A percentile compares a stretch with the other conserved stretches of the same genome.
Conservation (phyloP, 306 rosid species). For the Rosa persica region DNA sequence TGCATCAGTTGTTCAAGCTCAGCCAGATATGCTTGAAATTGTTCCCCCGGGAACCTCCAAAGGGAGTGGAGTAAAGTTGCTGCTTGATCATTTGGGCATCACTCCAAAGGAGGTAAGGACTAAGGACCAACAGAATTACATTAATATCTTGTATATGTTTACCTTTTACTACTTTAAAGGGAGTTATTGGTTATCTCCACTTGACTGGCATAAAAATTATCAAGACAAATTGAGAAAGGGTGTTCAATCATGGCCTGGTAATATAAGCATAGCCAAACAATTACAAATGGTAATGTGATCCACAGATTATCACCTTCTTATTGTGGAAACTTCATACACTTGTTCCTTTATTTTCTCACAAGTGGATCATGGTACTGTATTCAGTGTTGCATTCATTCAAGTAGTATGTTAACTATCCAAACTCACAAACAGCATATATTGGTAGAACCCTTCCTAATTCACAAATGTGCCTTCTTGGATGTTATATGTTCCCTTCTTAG, state of each 20-base stretch:
- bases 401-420: background rate
- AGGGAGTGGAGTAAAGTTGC: constrained; percentile 74
- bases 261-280: background rate
- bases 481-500: background rate
- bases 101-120: constrained; percentile 65
- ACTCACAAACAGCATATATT: background rate
- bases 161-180: background rate
- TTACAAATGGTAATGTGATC: background rate
- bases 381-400: background rate
- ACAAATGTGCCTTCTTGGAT: background rate
- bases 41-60: constrained; percentile 84
- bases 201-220: background rate
- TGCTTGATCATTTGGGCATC: constrained; percentile 87
- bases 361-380: background rate
- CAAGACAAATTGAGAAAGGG: background rate
- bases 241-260: background rate
- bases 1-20: constrained; percentile 83
- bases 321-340: background rate
- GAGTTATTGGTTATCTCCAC: background rate
- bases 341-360: background rate
- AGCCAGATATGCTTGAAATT: constrained; percentile 79
- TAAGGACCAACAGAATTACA: constrained; percentile 25
- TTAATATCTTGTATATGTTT: background rate
- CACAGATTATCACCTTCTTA: background rate
- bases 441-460: background rate